Evolutionary conservation across 805 yeast genomes (phyloP).

Genomic region (Suhomyces vadensis): DNA sequence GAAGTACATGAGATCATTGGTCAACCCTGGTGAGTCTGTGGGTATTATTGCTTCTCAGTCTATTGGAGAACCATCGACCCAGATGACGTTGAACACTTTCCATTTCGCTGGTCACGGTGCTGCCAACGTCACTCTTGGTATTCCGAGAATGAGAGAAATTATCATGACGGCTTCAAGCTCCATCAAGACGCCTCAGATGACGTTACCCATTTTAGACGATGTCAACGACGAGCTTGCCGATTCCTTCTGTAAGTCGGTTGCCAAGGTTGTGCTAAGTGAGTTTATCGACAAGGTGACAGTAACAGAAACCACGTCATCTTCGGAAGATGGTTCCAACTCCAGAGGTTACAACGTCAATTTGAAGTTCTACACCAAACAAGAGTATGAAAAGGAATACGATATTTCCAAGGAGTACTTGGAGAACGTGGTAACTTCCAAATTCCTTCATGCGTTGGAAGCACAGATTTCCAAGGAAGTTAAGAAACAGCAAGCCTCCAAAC

Average conservation of each 20-base stretch:
- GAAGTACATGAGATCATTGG: constrained; percentile 94
- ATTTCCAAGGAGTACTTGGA: constrained; percentile 79
- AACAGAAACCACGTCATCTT: constrained; percentile 80
- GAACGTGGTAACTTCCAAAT: constrained; percentile 59
- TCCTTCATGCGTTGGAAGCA: constrained; percentile 69
- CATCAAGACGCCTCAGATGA: constrained; percentile 99
- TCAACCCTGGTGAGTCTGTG: constrained; percentile 96
- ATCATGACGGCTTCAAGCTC: constrained; percentile 97
- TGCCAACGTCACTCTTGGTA: constrained; percentile 98
- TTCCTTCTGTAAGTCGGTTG: constrained; percentile 87
- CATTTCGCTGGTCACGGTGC: constrained; percentile 99
- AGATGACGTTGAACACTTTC: constrained; percentile 96
- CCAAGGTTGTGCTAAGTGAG: constrained; percentile 82
- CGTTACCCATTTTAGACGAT: constrained; percentile 77
- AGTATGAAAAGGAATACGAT: constrained; percentile 87
- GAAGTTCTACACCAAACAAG: constrained; percentile 71
- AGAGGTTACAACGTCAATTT: constrained; percentile 77
- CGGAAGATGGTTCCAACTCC: constrained; percentile 46
- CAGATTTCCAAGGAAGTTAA: constrained; percentile 78
- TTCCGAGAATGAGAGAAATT: constrained; percentile 99
- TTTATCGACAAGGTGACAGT: constrained; percentile 83
- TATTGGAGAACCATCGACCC: constrained; percentile 98
- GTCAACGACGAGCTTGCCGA: constrained; percentile 88
- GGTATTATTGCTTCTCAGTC: constrained; percentile 99
- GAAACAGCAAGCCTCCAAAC: constrained; percentile 60